These are phyloP conservation scores for Pyropia haitanensis DNA, from an alignment of 23 red algal genomes.

Conservation along the genomic window DNA sequence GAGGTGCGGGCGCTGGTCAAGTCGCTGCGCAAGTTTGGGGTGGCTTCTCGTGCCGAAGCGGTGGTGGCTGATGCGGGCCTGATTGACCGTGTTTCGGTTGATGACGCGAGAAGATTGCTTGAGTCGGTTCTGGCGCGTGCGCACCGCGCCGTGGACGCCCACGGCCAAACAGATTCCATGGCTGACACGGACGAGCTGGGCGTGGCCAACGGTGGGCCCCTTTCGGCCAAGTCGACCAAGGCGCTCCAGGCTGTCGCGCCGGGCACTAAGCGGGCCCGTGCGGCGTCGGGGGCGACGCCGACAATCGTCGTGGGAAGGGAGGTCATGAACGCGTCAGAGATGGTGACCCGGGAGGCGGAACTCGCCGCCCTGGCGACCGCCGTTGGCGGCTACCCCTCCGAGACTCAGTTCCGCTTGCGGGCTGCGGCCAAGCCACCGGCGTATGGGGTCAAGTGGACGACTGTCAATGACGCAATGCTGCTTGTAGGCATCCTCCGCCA, in stretches of 20 bases:
- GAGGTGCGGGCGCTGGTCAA: constrained; percentile 51
- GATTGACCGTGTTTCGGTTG: constrained; percentile 38
- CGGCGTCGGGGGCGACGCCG: no score
- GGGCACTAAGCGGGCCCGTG: no score
- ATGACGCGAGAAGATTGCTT: constrained; percentile 34
- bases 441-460: constrained; percentile 58
- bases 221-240: constrained; percentile 14
- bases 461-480: constrained; percentile 69
- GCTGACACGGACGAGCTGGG: constrained; percentile 13
- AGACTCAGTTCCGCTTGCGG: constrained; percentile 56
- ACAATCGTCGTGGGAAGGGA: constrained; percentile 49
- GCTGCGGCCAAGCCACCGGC: constrained; percentile 33
- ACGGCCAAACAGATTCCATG: neutral
- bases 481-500: constrained; percentile 71
- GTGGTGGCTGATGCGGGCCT: constrained; percentile 66
- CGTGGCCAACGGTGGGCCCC: constrained; percentile 19
- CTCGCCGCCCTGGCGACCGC: constrained; percentile 39
- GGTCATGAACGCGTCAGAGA: constrained; percentile 48
- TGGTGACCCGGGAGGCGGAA: constrained; percentile 51
- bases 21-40: constrained; percentile 77
- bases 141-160: constrained; percentile 18
- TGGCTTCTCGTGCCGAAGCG: constrained; percentile 5
- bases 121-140: constrained; percentile 52
- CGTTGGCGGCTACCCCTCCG: constrained; percentile 34
- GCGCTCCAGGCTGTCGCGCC: constrained; percentile 16